Conservation (phyloP, 148 eudicot genomes). For the Chenopodium formosanum region DNA sequence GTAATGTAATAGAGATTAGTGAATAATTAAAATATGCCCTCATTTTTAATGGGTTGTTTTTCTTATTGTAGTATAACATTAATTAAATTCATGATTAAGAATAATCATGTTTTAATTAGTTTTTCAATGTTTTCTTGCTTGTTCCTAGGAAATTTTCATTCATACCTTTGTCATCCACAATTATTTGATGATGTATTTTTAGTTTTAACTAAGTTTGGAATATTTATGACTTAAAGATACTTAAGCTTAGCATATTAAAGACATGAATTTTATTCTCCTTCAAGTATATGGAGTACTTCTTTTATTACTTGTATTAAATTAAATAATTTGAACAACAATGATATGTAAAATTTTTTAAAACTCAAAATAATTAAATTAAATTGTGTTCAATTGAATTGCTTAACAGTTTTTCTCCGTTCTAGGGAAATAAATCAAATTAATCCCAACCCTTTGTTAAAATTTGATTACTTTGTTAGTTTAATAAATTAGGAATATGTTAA, state of each 20-base stretch:
- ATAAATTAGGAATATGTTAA: too few species aligned
- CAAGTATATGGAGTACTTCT: too few species aligned
- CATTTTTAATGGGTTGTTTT: constrained; percentile 4
- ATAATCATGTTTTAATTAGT: not conserved
- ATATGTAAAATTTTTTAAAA: too few species aligned
- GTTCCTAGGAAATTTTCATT: not conserved
- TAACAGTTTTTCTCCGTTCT: too few species aligned
- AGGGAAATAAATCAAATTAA: too few species aligned
- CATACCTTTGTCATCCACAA: not conserved
- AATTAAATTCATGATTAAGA: not conserved
- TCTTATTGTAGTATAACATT: not conserved
- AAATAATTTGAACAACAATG: too few species aligned
- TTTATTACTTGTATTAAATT: too few species aligned
- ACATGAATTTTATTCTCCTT: too few species aligned
- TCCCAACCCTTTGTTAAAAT: too few species aligned
- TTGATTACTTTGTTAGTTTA: too few species aligned
- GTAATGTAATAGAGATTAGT: constrained; percentile 18
- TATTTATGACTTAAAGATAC: not conserved
- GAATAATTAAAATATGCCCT: not conserved
- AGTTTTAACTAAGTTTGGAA: not conserved
- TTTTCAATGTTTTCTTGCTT: not conserved
- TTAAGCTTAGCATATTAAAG: not conserved
- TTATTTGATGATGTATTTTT: not conserved
- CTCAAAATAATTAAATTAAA: too few species aligned
- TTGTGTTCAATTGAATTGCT: too few species aligned